These are phyloP conservation scores for Exophiala alcalophila DNA, from an alignment of 2,329 filamentous ascomycete species.

Conservation along the genomic window DNA sequence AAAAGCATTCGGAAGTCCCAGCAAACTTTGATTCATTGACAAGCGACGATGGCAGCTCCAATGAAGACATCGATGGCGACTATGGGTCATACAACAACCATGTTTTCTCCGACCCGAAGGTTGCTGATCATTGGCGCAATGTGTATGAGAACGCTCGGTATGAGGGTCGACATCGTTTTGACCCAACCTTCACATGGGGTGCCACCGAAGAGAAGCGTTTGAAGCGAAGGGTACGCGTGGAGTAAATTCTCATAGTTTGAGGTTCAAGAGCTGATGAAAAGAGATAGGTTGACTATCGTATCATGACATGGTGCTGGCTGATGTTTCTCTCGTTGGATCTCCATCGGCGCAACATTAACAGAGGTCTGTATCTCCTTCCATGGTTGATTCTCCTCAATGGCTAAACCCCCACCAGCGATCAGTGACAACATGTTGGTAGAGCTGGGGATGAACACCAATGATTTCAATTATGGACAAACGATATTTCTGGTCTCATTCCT, in stretches of 20 bases:
- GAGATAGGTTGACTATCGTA: constrained; percentile 32
- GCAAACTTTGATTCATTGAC: neutral
- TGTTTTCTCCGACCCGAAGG: constrained; percentile 50
- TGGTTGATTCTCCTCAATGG: too few relatives aligned
- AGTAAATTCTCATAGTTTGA: too few relatives aligned
- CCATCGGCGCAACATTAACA: constrained; percentile 50
- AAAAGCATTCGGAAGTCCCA: neutral
- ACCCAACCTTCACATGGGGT: constrained; percentile 32
- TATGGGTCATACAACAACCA: constrained; percentile 13
- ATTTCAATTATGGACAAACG: constrained; percentile 54
- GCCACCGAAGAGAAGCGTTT: constrained; percentile 26
- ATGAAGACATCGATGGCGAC: constrained; percentile 2
- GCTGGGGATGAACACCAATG: constrained; percentile 40
- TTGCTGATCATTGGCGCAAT: constrained; percentile 53
- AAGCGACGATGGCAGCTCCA: neutral
- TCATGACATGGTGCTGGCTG: constrained; percentile 38
- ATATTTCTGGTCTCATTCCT: constrained; percentile 56
- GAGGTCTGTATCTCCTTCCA: too few relatives aligned
- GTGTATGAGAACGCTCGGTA: constrained; percentile 55
- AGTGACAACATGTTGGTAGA: constrained; percentile 14
- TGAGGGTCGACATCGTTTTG: constrained; percentile 44
- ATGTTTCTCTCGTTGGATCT: constrained; percentile 58
- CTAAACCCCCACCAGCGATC: too few relatives aligned
- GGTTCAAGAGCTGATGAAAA: too few relatives aligned
- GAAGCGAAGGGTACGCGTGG: constrained; percentile 20